Base-by-base conservation (phyloP, 2,329 filamentous ascomycete species). In the Penicillium psychrosexuale region DNA sequence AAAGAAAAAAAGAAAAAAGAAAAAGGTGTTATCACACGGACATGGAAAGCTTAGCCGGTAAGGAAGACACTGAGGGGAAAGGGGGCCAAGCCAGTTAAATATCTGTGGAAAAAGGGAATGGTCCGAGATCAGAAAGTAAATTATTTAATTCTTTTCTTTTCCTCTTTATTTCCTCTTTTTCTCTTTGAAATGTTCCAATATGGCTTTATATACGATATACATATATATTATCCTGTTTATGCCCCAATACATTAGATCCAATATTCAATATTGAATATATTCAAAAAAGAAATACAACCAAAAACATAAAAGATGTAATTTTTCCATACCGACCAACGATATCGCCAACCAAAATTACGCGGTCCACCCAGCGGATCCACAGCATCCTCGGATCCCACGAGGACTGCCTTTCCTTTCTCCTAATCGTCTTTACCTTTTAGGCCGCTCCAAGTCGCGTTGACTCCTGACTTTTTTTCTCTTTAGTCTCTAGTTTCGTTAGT, bases 331-430 rank as follows among this genome's bases (percentile, higher is more conserved):
- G 19, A 42, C 49, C 42, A 48, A 53, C 50, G 50, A 48, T 53
- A 53, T 53, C 33, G 27, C 40, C 47, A 42, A 52, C 59, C 56
- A 62, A 62, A 62, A 62, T 59, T 62, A 62, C 61, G 37, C 42
- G 49, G 48, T 61, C 57, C 59, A 61, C 57, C 49, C 2, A 15
- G 38, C 58, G 60, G 63, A 59, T 69, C 69, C 69, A 71, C 52
- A 27, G 54, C 58, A 66, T 65, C 65, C 68, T 72, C 71, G 70
- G 69, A 72, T 70, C 68, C 69, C 71, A 73, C 47, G 44, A 47
- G 43, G 34, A 40, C 22, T 53, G 31, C 37, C 17, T 49, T 44
- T n/a, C 22, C 28, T 27, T 57, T 56, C 54, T 37, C 57, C 52
- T 49, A 54, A 54, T 54, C 46, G 51, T 64, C 45, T 51, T 51